Evolutionary conservation across 2,329 filamentous ascomycete genomes (phyloP).

Genomic region (Dactylonectria estremocensis): DNA sequence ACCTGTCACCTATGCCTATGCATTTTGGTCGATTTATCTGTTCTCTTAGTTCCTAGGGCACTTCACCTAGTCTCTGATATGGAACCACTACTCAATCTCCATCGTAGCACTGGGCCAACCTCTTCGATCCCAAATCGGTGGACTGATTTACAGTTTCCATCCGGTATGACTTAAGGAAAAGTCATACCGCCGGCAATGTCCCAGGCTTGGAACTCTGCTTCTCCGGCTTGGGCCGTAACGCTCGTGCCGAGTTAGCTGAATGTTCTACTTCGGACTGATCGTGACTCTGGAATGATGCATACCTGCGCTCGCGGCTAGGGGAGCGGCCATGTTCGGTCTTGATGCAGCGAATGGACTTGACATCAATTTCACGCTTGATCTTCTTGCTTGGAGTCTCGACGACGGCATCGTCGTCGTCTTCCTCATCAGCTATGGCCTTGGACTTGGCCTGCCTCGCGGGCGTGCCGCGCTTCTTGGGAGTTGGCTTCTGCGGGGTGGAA

Average conservation of each 20-base stretch:
- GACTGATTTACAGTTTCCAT: neutral
- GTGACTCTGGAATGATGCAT: neutral
- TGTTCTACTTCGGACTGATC: neutral
- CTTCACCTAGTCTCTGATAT: too few relatives aligned
- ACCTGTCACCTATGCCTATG: too few relatives aligned
- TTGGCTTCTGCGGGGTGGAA: slow-evolving; percentile 40
- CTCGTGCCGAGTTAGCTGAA: slow-evolving; percentile 31
- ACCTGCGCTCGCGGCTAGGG: slow-evolving; percentile 40
- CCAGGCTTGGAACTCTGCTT: slow-evolving; percentile 36
- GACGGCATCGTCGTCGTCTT: slow-evolving; percentile 30
- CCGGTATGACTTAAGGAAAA: neutral
- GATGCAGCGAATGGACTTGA: slow-evolving; percentile 13
- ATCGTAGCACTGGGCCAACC: too few relatives aligned
- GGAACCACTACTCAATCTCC: too few relatives aligned
- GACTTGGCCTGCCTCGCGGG: slow-evolving; percentile 36
- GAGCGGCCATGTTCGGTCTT: slow-evolving; percentile 38
- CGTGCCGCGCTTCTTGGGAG: slow-evolving; percentile 38
- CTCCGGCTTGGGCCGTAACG: slow-evolving; percentile 27
- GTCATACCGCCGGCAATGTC: neutral
- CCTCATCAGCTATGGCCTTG: slow-evolving; percentile 33
- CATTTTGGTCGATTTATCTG: neutral
- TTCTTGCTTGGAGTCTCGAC: slow-evolving; percentile 47
- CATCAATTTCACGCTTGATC: slow-evolving; percentile 49
- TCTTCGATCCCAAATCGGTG: neutral
- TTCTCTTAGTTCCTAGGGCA: neutral